Evolutionary conservation across 306 rosid species (phyloP).

Genomic region (Dryas drummondii): DNA sequence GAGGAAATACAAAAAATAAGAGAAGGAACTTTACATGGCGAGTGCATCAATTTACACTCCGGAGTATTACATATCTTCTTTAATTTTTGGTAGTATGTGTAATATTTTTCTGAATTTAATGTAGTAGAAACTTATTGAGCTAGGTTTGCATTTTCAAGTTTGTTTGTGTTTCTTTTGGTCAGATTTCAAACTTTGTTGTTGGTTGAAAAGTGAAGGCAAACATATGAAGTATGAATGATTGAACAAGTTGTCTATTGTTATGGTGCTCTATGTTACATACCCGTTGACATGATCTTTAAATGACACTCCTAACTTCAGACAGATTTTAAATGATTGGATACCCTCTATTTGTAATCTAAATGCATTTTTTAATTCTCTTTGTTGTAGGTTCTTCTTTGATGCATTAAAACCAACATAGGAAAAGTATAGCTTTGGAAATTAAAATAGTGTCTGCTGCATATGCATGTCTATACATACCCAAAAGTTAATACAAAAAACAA

Average conservation of each 20-base stretch:
- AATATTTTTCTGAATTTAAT: not conserved
- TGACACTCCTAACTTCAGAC: not conserved
- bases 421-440: not conserved
- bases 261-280: not conserved
- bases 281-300: not conserved
- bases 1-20: not conserved
- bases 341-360: not conserved
- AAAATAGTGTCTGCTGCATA: not conserved
- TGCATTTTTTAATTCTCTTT: not conserved
- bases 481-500: not conserved
- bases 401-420: not conserved
- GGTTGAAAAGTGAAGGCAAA: not conserved
- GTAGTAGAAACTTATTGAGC: not conserved
- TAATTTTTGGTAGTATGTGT: not conserved
- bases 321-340: not conserved
- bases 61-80: not conserved
- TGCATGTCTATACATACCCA: not conserved
- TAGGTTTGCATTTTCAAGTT: not conserved
- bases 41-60: not conserved
- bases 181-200: not conserved
- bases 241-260: not conserved
- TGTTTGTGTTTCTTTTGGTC: not conserved
- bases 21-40: not conserved
- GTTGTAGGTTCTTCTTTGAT: not conserved
- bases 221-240: not conserved